Percentiles rank a stretch among this genome's conserved stretches.
These are phyloP conservation scores for Coemansia sp. DNA, from an alignment of 371 early-diverging fungal genomes.

Conservation along the genomic window DNA sequence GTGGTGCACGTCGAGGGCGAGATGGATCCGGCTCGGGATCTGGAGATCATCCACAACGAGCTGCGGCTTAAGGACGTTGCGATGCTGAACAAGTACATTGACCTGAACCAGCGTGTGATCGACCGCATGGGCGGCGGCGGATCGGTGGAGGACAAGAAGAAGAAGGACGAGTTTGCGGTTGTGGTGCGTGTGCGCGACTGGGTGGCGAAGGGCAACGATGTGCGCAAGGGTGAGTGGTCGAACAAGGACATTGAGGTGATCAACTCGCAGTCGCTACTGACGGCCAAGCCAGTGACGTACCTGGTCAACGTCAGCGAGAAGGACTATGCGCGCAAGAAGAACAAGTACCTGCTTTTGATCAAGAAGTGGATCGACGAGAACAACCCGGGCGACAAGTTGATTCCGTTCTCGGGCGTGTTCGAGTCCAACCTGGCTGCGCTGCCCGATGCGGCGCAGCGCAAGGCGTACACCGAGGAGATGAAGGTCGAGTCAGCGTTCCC, in stretches of 20 bases:
- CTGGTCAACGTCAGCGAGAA: conserved; percentile 92
- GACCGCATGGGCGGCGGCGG: conserved; percentile 75
- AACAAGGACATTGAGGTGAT: conserved; percentile 92
- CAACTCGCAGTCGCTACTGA: conserved; percentile 88
- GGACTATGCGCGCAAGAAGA: conserved; percentile 87
- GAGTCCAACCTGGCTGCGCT: conserved; percentile 59
- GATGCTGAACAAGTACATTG: conserved; percentile 71
- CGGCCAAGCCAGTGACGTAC: conserved; percentile 98
- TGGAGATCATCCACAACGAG: conserved; percentile 96
- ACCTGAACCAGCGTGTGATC: conserved; percentile 61
- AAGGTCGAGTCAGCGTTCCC: conserved; percentile 71
- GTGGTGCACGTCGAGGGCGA: conserved; percentile 96
- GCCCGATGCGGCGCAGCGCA: conserved; percentile 48
- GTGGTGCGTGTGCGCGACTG: conserved; percentile 73
- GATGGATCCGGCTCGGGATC: conserved; percentile 93
- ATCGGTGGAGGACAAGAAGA: conserved; percentile 80
- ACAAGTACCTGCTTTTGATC: conserved; percentile 88
- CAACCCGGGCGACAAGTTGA: conserved; percentile 81
- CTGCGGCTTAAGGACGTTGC: conserved; percentile 95
- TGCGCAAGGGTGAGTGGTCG: conserved; percentile 87
- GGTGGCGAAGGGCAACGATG: conserved; percentile 78
- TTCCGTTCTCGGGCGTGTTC: conserved; percentile 87
- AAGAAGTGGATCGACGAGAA: conserved; percentile 91
- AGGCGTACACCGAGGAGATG: conserved; percentile 62
- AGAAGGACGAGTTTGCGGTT: conserved; percentile 84